Conservation (phyloP, 306 rosid species). For the Betula pendula region DNA sequence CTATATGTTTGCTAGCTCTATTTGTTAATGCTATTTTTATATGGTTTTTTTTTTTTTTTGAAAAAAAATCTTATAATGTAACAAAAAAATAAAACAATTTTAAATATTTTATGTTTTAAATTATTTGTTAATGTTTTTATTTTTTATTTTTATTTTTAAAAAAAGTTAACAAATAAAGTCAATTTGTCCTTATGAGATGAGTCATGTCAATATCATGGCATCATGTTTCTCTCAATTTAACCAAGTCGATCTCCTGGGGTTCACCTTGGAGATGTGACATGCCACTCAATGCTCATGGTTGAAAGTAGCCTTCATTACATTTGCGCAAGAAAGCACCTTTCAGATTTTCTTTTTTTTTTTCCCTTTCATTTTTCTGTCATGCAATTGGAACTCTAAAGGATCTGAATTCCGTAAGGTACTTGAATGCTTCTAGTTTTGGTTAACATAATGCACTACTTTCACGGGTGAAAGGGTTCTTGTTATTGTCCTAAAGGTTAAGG, state of each 20-base stretch:
- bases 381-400: not conserved
- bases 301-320: not conserved
- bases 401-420: not conserved
- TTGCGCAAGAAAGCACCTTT: not conserved
- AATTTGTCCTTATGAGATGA: not conserved
- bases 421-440: not conserved
- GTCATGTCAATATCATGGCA: not conserved
- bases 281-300: not conserved
- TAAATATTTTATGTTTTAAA: too few species aligned
- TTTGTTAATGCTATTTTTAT: too few species aligned
- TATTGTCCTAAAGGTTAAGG: too few species aligned
- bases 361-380: not conserved
- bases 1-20: not conserved
- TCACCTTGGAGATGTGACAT: not conserved
- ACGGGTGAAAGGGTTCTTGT: too few species aligned
- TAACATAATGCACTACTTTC: not conserved
- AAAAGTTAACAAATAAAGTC: too few species aligned
- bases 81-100: too few species aligned
- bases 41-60: too few species aligned
- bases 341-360: not conserved
- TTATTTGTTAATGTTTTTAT: too few species aligned
- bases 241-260: not conserved
- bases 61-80: too few species aligned
- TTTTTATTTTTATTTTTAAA: too few species aligned
- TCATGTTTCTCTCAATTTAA: not conserved